Conservation (phyloP, 2,329 filamentous ascomycete genomes). For the Ilyonectria mors-panacis region DNA sequence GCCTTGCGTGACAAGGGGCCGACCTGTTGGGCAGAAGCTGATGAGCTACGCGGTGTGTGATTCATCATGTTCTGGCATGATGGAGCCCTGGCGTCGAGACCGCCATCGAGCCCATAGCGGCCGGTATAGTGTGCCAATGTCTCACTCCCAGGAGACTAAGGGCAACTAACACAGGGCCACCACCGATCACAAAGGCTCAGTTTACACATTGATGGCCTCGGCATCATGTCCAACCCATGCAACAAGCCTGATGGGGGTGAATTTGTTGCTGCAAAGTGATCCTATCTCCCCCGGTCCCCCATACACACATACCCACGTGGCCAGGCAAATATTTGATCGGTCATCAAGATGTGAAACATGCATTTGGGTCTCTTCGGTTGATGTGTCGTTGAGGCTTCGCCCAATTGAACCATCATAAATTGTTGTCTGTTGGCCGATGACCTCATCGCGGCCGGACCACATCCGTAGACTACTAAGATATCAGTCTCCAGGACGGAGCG, state of each 20-base stretch:
- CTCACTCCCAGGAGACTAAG: not conserved
- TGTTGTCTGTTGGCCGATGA: not conserved
- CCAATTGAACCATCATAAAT: conserved; percentile 12
- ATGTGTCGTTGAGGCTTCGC: not conserved
- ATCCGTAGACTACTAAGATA: not conserved
- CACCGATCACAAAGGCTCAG: not conserved
- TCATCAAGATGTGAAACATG: conserved; percentile 30
- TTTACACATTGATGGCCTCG: not conserved
- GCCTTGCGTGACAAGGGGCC: not conserved
- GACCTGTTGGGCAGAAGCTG: not conserved
- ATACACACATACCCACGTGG: conserved; percentile 3
- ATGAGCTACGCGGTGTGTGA: not conserved
- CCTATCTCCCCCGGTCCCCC: not conserved
- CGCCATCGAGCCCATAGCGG: not conserved
- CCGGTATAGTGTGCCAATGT: not conserved
- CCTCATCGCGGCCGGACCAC: not conserved
- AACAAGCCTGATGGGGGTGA: conserved; percentile 12
- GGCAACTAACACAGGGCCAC: not conserved
- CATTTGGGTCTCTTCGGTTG: not conserved
- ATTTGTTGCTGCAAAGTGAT: not conserved
- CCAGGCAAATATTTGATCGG: not conserved
- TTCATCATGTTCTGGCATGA: not conserved
- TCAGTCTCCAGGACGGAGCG: not conserved
- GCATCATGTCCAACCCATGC: conserved; percentile 16
- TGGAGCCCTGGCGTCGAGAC: not conserved